Evolutionary conservation across 257 asterid genomes (phyloP).

Genomic region (Ilex aquifolium): DNA sequence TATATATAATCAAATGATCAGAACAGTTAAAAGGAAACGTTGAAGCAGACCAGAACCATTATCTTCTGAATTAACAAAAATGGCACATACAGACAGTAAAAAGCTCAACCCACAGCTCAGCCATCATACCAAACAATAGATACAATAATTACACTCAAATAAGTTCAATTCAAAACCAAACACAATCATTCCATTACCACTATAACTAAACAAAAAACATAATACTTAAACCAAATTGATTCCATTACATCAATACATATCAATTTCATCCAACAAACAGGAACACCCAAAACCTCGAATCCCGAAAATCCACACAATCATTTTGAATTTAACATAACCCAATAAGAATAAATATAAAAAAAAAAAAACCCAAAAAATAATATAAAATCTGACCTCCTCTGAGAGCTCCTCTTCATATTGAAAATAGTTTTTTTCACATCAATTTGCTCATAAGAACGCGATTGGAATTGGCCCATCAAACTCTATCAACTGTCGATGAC

Average conservation of each 20-base stretch:
- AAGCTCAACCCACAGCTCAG: neutral
- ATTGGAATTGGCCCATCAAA: too few species aligned
- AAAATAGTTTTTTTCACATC: neutral
- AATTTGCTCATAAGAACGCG: too few species aligned
- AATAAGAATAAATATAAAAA: neutral
- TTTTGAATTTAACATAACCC: too few species aligned
- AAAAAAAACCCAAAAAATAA: neutral
- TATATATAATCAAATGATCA: too few species aligned
- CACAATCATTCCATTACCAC: slow-evolving; percentile 17
- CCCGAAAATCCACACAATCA: neutral
- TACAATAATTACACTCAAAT: neutral
- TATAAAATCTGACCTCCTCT: slow-evolving; percentile 6
- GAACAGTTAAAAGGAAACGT: neutral
- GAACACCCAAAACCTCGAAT: neutral
- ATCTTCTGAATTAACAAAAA: slow-evolving; percentile 10
- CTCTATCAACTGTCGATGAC: too few species aligned
- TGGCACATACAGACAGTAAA: neutral
- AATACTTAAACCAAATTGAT: too few species aligned
- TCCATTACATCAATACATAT: too few species aligned
- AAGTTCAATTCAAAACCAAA: slow-evolving; percentile 5
- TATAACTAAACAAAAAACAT: slow-evolving; percentile 1
- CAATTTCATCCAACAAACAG: neutral
- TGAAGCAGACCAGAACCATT: slow-evolving; percentile 4
- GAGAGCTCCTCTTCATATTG: slow-evolving; percentile 8
- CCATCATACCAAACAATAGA: slow-evolving; percentile 6